These are phyloP conservation scores for Diaporthe vexans DNA, from an alignment of 2,329 filamentous ascomycete species.

Conservation along the genomic window DNA sequence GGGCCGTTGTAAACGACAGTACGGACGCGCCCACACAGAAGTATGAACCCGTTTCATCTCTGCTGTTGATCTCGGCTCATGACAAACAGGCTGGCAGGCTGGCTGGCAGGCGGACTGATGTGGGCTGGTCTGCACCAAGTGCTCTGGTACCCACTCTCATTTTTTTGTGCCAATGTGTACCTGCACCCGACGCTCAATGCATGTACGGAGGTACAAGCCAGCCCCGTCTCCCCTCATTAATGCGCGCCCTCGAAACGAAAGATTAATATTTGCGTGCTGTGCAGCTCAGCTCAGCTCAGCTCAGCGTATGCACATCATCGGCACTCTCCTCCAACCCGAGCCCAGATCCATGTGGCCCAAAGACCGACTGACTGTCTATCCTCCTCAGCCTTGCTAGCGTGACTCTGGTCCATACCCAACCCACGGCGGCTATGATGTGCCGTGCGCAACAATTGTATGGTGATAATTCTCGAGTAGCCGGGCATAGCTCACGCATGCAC, in stretches of 20 bases:
- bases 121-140: slow-evolving; percentile 21
- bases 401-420: not conserved
- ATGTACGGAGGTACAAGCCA: not conserved
- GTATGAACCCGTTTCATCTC: slow-evolving; percentile 27
- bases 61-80: slow-evolving; percentile 33
- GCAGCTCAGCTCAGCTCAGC: not conserved
- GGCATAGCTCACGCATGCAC: not conserved
- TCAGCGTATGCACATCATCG: slow-evolving; percentile 20
- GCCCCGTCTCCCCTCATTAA: not conserved
- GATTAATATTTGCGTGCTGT: not conserved
- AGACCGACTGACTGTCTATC: not conserved
- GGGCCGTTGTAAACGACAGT: slow-evolving; percentile 7
- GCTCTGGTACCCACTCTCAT: not conserved
- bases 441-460: not conserved
- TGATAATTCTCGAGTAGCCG: not conserved
- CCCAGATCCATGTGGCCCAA: not conserved
- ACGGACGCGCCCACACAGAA: not conserved
- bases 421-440: not conserved
- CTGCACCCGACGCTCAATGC: not conserved
- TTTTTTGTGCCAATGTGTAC: not conserved
- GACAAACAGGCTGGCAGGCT: not conserved
- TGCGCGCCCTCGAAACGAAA: slow-evolving; percentile 16
- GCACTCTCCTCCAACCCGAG: slow-evolving; percentile 15
- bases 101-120: not conserved
- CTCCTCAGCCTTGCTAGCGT: not conserved